phyloP scores from a whole-genome alignment of 1,284 basidiomycete genomes.

The Ganoderma lingzhi region DNA sequence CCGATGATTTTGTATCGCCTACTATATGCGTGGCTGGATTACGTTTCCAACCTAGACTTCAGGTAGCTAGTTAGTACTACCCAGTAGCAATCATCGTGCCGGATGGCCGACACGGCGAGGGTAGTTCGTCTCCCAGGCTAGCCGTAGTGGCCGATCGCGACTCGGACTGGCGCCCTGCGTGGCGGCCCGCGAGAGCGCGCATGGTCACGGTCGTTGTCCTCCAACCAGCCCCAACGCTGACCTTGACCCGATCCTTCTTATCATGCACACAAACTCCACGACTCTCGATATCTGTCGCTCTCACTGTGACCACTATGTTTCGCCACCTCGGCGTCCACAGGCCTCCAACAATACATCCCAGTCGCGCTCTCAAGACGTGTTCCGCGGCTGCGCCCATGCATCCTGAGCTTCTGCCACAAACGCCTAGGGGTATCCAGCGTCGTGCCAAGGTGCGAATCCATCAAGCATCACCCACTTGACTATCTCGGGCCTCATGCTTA shows the following conservation, averaged over 20 bases:
- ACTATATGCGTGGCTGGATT: neutral
- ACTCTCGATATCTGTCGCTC: slow-evolving; percentile 10
- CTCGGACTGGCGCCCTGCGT: neutral
- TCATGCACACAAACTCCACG: neutral
- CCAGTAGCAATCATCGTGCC: neutral
- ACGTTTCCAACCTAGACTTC: neutral
- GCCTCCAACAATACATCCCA: neutral
- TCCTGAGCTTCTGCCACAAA: slow-evolving; percentile 22
- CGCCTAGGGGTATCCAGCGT: slow-evolving; percentile 21
- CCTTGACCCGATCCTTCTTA: neutral
- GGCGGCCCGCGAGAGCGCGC: neutral
- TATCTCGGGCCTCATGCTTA: slow-evolving; percentile 3
- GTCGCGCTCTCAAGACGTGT: slow-evolving; percentile 24
- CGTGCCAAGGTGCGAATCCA: slow-evolving; percentile 26
- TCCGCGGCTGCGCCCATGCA: slow-evolving; percentile 12
- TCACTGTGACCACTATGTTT: slow-evolving; percentile 25
- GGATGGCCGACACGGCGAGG: neutral
- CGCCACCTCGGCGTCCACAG: neutral
- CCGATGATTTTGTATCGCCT: neutral
- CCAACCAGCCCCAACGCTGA: slow-evolving; percentile 9
- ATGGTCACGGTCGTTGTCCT: neutral
- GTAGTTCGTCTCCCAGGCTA: slow-evolving; percentile 10
- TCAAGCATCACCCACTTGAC: slow-evolving; percentile 9
- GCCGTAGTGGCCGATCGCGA: slow-evolving; percentile 11
- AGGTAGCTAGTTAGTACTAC: neutral